These are phyloP conservation scores for Kazachstania bromeliacearum DNA, from an alignment of 805 yeast genomes.

Conservation along the genomic window DNA sequence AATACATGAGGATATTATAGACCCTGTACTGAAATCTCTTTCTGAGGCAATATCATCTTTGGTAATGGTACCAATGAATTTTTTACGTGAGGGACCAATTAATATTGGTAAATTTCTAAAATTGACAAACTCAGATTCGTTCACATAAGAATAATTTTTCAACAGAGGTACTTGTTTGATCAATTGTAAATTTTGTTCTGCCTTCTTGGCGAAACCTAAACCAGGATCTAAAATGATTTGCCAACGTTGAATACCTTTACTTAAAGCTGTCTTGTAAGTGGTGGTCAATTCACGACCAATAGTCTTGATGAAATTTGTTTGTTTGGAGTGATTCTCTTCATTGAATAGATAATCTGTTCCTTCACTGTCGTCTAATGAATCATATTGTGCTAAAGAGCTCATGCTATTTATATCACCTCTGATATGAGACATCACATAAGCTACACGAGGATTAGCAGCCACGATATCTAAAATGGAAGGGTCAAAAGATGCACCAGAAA, in stretches of 20 bases:
- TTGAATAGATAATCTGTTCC: slow-evolving; percentile 15
- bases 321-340: slow-evolving; percentile 1
- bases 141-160: slow-evolving; percentile 38
- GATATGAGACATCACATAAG: slow-evolving; percentile 75
- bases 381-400: slow-evolving; percentile 50
- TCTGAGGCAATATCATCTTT: slow-evolving; percentile 44
- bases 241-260: slow-evolving; percentile 71
- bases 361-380: slow-evolving; percentile 25
- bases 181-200: slow-evolving; percentile 58
- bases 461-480: slow-evolving; percentile 55
- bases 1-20: slow-evolving; percentile 63
- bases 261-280: slow-evolving; percentile 47
- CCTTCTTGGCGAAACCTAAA: slow-evolving; percentile 84
- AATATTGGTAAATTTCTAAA: slow-evolving; percentile 49
- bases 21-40: slow-evolving; percentile 70
- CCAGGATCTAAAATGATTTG: slow-evolving; percentile 93
- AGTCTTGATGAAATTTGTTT: slow-evolving; percentile 37
- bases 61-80: slow-evolving; percentile 70
- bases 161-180: slow-evolving; percentile 41
- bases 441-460: slow-evolving; percentile 54
- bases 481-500: slow-evolving; percentile 73
- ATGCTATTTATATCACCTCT: slow-evolving; percentile 76
- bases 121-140: slow-evolving; percentile 14
- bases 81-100: slow-evolving; percentile 83
- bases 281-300: slow-evolving; percentile 56